Evolutionary conservation across 805 yeast genomes (phyloP), one percentile per base, ranked within the genome.

Genomic region (Barnettozyma pratensis): DNA sequence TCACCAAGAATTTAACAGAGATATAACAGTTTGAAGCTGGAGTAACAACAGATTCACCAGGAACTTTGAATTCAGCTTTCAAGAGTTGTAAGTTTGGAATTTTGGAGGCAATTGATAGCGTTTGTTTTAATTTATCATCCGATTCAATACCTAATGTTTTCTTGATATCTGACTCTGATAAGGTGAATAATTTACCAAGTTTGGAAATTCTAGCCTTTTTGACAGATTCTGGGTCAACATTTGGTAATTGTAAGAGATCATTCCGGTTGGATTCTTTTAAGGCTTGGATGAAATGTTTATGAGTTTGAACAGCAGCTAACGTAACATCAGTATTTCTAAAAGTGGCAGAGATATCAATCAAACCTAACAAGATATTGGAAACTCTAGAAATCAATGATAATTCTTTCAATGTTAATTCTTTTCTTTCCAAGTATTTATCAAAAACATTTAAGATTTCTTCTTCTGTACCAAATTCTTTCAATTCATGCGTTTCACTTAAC

Each of bases 161-260:
- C 32, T 75, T 72, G 37, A 79, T 79, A 43, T 81, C 79, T 25
- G 74, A 76, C 42, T 76, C 73, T n/a, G 79, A 67, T 43, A 79
- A 68, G 10, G 85, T 80, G 53, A 85, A 73, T 45, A 87, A 68
- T 63, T 85, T 87, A 44, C 94, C 91, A 44, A 87, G 61, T 51
- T 85, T 85, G 47, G 74, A 72, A 42, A 85, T 69, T n/a, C 68
- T 65, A 50, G 73, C 70, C 1, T 60, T 36, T 7, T 52, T 46
- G 39, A 80, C 76, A 26, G 68, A 70, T 25, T 74, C 67, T 11
- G 70, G 57, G 51, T 80, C 74, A 37, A 87, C 87, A 49, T 79
- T 80, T 32, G 97, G 97, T 53, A 92, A 75, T 71, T 94, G 98
- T 51, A 86, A 72, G 46, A 86, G 71, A 64, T 86, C 89, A 48